Conservation (phyloP, 495 filamentous ascomycete genomes). For the Penicillium lagena region DNA sequence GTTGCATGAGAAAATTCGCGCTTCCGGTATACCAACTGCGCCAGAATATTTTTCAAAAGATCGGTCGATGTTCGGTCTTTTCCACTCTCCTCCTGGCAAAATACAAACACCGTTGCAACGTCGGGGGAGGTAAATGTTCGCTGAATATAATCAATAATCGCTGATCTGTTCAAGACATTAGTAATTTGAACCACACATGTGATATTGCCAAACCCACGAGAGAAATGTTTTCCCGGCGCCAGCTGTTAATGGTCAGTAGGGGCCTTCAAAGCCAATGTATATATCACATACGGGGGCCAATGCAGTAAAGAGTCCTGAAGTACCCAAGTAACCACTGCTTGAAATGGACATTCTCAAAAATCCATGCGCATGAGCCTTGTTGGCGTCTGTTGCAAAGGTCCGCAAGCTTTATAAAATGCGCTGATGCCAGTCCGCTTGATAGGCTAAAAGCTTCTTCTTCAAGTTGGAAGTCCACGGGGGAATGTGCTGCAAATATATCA, state of each 20-base stretch:
- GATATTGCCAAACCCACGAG: constrained; percentile 11
- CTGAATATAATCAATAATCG: constrained; percentile 23
- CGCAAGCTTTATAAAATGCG: constrained; percentile 19
- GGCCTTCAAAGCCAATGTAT: no score
- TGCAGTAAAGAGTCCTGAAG: constrained; percentile 21
- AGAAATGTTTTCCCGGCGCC: constrained; percentile 33
- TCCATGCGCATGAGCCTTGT: constrained; percentile 22
- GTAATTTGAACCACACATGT: not conserved
- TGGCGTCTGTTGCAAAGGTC: constrained; percentile 25
- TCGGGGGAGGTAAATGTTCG: constrained; percentile 25
- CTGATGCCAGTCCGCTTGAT: constrained; percentile 13
- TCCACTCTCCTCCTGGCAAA: constrained; percentile 21
- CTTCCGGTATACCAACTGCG: constrained; percentile 28
- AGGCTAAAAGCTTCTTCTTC: constrained; percentile 12
- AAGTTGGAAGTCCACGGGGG: constrained; percentile 6
- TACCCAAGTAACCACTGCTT: constrained; percentile 22
- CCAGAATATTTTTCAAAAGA: constrained; percentile 20
- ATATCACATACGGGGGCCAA: constrained; percentile 20
- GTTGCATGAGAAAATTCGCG: constrained; percentile 16
- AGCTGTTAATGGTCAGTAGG: constrained; percentile 7
- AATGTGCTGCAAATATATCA: not conserved
- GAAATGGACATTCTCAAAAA: constrained; percentile 18
- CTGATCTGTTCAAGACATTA: constrained; percentile 9
- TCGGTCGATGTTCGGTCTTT: constrained; percentile 12
- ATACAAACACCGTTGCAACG: constrained; percentile 25